Percentiles rank a stretch among this genome's conserved stretches.
Conservation (phyloP, 257 asterid species). For the Gynochthodes officinalis region DNA sequence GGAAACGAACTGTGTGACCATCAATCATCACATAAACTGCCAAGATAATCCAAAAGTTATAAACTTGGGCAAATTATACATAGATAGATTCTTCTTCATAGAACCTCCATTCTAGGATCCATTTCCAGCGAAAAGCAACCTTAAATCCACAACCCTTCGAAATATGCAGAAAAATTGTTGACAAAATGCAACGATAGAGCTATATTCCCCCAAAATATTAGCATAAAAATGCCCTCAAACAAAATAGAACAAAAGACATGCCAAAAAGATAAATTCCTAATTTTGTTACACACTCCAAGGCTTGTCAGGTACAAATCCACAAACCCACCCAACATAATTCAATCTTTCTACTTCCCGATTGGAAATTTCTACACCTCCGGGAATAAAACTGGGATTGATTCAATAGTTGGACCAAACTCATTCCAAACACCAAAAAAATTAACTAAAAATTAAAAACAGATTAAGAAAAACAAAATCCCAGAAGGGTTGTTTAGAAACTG, state of each 20-base stretch:
- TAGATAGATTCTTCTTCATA: neutral
- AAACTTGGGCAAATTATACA: neutral
- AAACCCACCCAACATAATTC: constrained; percentile 7
- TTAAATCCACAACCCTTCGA: neutral
- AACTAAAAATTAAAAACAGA: neutral
- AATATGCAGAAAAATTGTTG: neutral
- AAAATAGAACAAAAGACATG: too few relatives aligned
- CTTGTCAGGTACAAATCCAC: neutral
- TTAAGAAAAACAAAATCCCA: neutral
- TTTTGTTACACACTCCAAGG: neutral
- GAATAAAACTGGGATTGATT: neutral
- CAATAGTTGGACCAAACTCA: neutral
- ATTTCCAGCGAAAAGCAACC: neutral
- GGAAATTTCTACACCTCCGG: neutral
- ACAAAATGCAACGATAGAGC: neutral
- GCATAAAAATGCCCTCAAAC: neutral
- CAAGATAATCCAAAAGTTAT: neutral
- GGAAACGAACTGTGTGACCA: neutral
- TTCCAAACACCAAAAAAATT: neutral
- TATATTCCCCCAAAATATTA: neutral
- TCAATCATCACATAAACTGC: neutral
- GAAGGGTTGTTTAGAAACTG: constrained; percentile 7
- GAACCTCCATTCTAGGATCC: neutral
- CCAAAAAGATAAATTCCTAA: neutral
- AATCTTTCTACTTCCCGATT: neutral